Percentiles rank a stretch among this genome's conserved stretches.
These are phyloP conservation scores for Phytophthora nicotianae DNA, from an alignment of 352 stramenopile species.

Conservation along the genomic window DNA sequence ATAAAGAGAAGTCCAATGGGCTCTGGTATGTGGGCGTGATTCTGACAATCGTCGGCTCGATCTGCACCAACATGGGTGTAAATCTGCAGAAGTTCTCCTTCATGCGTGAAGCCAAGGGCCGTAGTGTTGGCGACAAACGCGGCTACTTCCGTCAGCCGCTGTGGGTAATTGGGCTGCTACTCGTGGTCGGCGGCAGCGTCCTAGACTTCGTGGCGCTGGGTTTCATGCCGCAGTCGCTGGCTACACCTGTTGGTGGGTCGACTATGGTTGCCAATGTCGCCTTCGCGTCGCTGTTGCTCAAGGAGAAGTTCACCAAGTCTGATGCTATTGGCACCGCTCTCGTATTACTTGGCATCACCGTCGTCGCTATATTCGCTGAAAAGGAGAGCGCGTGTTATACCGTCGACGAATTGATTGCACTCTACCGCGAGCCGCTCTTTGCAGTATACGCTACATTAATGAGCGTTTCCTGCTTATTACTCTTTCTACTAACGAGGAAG, in stretches of 20 bases:
- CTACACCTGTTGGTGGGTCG: constrained; percentile 74
- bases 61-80: constrained; percentile 85
- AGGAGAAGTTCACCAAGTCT: constrained; percentile 69
- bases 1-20: constrained; percentile 19
- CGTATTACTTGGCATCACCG: constrained; percentile 73
- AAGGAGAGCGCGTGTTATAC: constrained; percentile 83
- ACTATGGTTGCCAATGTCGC: constrained; percentile 88
- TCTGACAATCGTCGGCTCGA: constrained; percentile 68
- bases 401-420: constrained; percentile 63
- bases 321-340: constrained; percentile 73
- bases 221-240: constrained; percentile 82
- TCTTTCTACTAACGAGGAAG: constrained; percentile 49
- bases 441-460: constrained; percentile 72
- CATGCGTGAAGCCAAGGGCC: constrained; percentile 79
- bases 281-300: constrained; percentile 82
- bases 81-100: constrained; percentile 92
- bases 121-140: constrained; percentile 59
- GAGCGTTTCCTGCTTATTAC: constrained; percentile 31
- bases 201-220: constrained; percentile 82
- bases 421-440: constrained; percentile 73
- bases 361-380: constrained; percentile 81
- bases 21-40: constrained; percentile 85
- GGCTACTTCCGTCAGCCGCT: constrained; percentile 75
- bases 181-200: constrained; percentile 71
- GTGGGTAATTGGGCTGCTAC: constrained; percentile 79